These are phyloP conservation scores for Podospora didyma DNA, from an alignment of 495 filamentous ascomycete genomes.

Conservation along the genomic window DNA sequence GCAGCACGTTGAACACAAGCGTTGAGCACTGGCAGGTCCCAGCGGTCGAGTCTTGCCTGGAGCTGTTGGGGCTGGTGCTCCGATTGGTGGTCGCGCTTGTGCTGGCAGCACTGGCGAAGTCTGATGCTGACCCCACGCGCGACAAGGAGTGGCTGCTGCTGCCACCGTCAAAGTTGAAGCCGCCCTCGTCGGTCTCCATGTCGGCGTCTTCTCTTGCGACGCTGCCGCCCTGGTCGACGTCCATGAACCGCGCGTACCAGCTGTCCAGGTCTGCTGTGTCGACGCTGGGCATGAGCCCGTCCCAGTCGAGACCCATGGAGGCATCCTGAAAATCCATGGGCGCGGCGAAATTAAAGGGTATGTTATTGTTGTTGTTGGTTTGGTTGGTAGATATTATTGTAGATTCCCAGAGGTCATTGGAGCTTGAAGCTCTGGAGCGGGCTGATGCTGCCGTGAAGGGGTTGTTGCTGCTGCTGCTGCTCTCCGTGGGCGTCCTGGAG, in stretches of 20 bases:
- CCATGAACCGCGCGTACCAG: not conserved
- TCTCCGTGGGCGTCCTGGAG: no score
- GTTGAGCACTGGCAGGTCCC: not conserved
- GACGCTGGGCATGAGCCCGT: not conserved
- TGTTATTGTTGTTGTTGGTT: no score
- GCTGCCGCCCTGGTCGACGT: not conserved
- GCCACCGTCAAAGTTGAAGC: not conserved
- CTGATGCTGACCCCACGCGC: not conserved
- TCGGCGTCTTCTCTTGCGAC: not conserved
- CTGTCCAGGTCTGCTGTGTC: not conserved
- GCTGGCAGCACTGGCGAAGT: no score
- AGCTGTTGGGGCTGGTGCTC: not conserved
- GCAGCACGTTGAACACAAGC: not conserved
- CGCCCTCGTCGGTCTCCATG: not conserved
- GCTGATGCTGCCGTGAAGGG: not conserved
- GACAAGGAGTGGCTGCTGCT: not conserved
- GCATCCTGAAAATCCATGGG: not conserved
- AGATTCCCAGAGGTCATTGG: not conserved
- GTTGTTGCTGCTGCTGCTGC: no score
- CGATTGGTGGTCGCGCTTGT: not conserved
- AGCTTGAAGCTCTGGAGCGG: not conserved
- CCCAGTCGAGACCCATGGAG: not conserved
- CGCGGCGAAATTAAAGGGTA: not conserved
- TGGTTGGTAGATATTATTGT: not conserved
- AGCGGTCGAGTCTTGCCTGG: not conserved